Evolutionary conservation across 148 eudicot species (phyloP), one percentile per base, ranked within the genome.

Genomic region (Chenopodium quinoa): DNA sequence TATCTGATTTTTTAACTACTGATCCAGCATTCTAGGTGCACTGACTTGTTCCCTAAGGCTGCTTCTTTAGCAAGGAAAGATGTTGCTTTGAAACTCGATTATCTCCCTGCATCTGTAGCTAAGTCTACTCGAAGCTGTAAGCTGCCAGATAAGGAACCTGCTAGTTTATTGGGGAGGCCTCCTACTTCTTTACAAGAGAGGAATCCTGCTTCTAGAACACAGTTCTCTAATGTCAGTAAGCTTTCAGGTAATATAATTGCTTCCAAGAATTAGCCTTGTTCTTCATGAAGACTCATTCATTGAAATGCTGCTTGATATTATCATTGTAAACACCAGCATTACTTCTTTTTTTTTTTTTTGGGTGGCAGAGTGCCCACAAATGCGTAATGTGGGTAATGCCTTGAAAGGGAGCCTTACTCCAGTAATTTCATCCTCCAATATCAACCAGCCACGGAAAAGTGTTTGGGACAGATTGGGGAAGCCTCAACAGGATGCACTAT

Each of bases 391-490:
- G 44, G 44, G 8, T 40, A 40, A 40, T 40, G 44, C 44, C 44
- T 40, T 40, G 8, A 40, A 40, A 40, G 8, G 44, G 7, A 40
- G 44, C 44, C 44, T 40, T 40, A 7, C 7, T 40, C 44, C 44
- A 40, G 23, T 5, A 27, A 73, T 22, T 48, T n/a, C 63, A 32
- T 74, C 83, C 77, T 81, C 73, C 34, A 64, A 65, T 29, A 47
- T 23, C 66, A 31, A 74, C 64, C 73, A 81, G 63, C 65, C 83
- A 27, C 40, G 72, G 50, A 60, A 37, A 74, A 74, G 83, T 74
- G 83, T 81, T 64, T 81, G 83, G 83, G 83, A 81, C 65, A 81
- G 83, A 81, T 65, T 81, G 83, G 83, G 83, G 83, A 74, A 74
- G 27, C 65, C 73, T 63, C 25, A 2, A 46, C 23, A 74, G 29